Percentiles rank a stretch among this genome's conserved stretches.
phyloP scores from a whole-genome alignment of 2,329 filamentous ascomycete species.

The Botrytis fabae region DNA sequence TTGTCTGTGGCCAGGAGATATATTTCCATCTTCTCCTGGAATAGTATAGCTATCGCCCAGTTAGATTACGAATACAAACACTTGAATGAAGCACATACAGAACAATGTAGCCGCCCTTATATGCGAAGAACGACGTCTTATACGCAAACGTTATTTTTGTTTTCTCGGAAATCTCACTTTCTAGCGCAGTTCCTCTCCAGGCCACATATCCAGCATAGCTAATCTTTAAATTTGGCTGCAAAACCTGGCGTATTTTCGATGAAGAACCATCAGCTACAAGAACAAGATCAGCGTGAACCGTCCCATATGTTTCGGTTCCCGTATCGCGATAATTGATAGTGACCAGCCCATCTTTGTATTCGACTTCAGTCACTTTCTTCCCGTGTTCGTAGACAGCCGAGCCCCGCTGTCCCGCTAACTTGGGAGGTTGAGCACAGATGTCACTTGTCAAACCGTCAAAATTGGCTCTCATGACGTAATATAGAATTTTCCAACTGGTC shows the following conservation, averaged over 20 bases:
- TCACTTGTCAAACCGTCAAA: conserved; percentile 31
- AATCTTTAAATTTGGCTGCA: not conserved
- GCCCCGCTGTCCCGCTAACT: not conserved
- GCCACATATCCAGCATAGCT: conserved; percentile 7
- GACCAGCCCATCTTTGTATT: conserved; percentile 3
- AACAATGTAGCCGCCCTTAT: not conserved
- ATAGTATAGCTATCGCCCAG: not conserved
- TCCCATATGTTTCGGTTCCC: not conserved
- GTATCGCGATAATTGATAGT: conserved; percentile 5
- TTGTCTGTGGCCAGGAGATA: not conserved
- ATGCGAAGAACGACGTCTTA: not conserved
- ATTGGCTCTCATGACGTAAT: conserved; percentile 29
- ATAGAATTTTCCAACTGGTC: conserved; percentile 29
- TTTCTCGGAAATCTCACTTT: not conserved
- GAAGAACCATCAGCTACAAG: not conserved
- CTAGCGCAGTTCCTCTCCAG: not conserved
- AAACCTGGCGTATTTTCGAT: not conserved
- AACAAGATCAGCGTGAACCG: not conserved
- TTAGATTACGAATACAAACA: not conserved
- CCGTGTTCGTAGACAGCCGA: not conserved
- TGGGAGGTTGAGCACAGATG: not conserved
- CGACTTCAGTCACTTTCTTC: not conserved
- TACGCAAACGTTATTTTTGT: not conserved
- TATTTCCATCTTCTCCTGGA: conserved; percentile 7
- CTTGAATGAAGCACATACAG: not conserved